Percentiles rank a stretch among this genome's conserved stretches.
Conservation (phyloP, 768 basidiomycete species). For the Agaricus subrufescens region DNA sequence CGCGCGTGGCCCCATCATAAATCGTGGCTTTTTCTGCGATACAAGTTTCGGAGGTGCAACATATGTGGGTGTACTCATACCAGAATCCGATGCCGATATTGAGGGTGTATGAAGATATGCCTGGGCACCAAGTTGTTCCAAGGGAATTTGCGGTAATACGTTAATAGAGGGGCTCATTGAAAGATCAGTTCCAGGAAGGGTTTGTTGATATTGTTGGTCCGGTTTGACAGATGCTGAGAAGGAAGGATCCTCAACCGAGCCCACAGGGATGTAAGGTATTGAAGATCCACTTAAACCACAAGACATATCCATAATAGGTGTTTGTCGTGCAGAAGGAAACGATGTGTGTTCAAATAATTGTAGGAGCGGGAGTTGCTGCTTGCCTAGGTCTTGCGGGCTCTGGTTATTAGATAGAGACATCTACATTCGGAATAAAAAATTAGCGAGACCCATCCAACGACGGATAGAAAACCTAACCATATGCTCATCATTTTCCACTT, state of each 20-base stretch:
- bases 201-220: constrained; percentile 11
- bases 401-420: neutral
- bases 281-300: neutral
- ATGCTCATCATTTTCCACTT: constrained; percentile 37
- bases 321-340: neutral
- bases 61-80: neutral
- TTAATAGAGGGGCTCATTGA: constrained; percentile 9
- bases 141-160: constrained; percentile 6
- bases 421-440: neutral
- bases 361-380: constrained; percentile 1
- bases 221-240: constrained; percentile 15
- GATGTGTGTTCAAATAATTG: neutral
- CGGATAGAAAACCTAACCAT: constrained; percentile 36
- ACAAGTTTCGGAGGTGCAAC: constrained; percentile 2
- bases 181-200: neutral
- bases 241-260: neutral
- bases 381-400: neutral
- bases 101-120: neutral
- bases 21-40: constrained; percentile 35
- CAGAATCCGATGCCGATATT: neutral
- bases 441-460: neutral
- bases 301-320: neutral
- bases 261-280: neutral
- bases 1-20: constrained; percentile 68
- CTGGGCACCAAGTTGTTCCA: neutral